Evolutionary conservation across 805 yeast genomes (phyloP).

Genomic region (Isabelozyma heimii): DNA sequence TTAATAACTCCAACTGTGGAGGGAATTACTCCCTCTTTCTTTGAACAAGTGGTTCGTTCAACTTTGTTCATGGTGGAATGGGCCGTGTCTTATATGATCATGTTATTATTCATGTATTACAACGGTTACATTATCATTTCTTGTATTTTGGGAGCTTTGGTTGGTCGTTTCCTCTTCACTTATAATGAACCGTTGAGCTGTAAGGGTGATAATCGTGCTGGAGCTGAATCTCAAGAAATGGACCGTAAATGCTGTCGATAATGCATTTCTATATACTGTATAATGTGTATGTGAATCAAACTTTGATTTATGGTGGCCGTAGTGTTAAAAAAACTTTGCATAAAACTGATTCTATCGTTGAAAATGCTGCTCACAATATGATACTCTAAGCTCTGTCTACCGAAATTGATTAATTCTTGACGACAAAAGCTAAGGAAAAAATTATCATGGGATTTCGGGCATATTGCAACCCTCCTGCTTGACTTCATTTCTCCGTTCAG

Average conservation of each 20-base stretch:
- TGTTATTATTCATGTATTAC: slow-evolving; percentile 74
- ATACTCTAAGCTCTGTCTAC: no score
- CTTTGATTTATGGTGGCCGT: no score
- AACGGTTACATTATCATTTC: slow-evolving; percentile 66
- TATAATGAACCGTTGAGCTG: slow-evolving; percentile 37
- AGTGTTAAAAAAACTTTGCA: no score
- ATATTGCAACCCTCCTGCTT: no score
- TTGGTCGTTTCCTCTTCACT: slow-evolving; percentile 56
- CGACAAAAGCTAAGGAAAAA: no score
- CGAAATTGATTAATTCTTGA: no score
- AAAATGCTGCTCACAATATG: no score
- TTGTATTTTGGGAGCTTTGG: slow-evolving; percentile 58
- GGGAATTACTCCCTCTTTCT: slow-evolving; percentile 33
- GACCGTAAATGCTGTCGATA: slow-evolving; percentile 24
- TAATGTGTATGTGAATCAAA: not conserved
- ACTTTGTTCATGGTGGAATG: slow-evolving; percentile 55
- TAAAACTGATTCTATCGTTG: no score
- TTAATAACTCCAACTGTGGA: slow-evolving; percentile 12
- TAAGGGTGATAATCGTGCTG: slow-evolving; percentile 6
- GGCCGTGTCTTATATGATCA: slow-evolving; percentile 62
- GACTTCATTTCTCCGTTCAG: slow-evolving; percentile 6
- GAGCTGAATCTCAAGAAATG: slow-evolving; percentile 5
- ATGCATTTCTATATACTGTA: not conserved
- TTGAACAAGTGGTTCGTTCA: slow-evolving; percentile 53
- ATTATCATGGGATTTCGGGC: no score